Evolutionary conservation across 2,329 filamentous ascomycete genomes (phyloP).

Genomic region (Apiospora saccharicola): DNA sequence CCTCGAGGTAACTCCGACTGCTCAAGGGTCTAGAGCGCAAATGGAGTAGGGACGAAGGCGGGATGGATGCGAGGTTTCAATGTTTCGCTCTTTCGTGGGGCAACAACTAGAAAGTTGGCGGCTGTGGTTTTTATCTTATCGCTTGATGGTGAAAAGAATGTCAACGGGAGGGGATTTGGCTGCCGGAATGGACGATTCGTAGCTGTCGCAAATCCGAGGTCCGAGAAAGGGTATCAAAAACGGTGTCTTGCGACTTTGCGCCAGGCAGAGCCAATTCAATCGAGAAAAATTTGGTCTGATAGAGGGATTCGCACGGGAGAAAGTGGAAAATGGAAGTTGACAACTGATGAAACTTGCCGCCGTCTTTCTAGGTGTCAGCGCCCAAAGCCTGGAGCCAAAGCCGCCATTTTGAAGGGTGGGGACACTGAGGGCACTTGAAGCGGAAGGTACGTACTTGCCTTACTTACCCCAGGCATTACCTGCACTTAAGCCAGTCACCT

Average conservation of each 20-base stretch:
- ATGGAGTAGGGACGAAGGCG: slow-evolving; percentile 18
- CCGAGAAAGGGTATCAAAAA: slow-evolving; percentile 19
- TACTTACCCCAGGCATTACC: neutral
- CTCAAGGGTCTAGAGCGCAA: slow-evolving; percentile 10
- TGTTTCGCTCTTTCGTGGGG: slow-evolving; percentile 21
- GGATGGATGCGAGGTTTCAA: slow-evolving; percentile 19
- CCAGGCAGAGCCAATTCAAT: slow-evolving; percentile 34
- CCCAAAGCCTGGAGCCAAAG: neutral
- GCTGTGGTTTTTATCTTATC: slow-evolving; percentile 16
- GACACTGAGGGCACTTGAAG: slow-evolving; percentile 1
- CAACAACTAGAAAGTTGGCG: neutral
- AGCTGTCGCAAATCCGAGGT: neutral
- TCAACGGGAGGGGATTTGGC: neutral
- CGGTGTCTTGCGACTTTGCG: slow-evolving; percentile 30
- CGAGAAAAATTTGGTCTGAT: slow-evolving; percentile 20
- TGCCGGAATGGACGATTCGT: neutral
- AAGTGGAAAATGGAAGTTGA: slow-evolving; percentile 20
- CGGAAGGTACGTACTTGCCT: neutral
- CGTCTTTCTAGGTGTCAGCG: slow-evolving; percentile 11
- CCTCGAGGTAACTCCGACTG: neutral
- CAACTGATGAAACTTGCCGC: slow-evolving; percentile 18
- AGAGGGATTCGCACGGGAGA: slow-evolving; percentile 21
- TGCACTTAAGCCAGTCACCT: neutral
- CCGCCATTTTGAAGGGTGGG: slow-evolving; percentile 15
- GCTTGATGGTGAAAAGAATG: slow-evolving; percentile 4